These are phyloP conservation scores for Trichophyton rubrum DNA, from an alignment of 2,329 filamentous ascomycete genomes.

Conservation along the genomic window DNA sequence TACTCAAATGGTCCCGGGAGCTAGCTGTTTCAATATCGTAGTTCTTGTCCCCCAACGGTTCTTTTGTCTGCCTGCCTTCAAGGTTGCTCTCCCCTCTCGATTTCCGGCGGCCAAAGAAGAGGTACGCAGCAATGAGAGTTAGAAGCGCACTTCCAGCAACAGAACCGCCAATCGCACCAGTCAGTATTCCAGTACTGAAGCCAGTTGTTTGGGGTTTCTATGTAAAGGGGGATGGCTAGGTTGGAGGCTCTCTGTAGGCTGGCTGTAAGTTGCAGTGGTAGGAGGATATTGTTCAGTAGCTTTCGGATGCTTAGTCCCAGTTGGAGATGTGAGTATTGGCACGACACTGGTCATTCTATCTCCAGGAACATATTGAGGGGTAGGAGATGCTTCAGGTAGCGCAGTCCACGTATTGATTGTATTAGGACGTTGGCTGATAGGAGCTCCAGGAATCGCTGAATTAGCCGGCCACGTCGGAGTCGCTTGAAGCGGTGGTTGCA, in stretches of 20 bases:
- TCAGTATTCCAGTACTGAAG: conserved; percentile 10
- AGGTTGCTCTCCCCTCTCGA: background rate
- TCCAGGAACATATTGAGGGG: too few species aligned
- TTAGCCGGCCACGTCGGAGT: background rate
- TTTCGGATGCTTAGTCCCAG: background rate
- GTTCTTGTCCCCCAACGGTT: background rate
- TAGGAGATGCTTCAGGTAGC: too few species aligned
- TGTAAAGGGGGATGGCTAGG: conserved; percentile 2
- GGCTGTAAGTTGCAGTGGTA: background rate
- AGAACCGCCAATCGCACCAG: conserved; percentile 19
- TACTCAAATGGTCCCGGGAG: background rate
- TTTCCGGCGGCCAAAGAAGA: conserved; percentile 13
- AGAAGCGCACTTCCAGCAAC: conserved; percentile 15
- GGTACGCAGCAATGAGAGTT: conserved; percentile 13
- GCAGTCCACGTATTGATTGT: too few species aligned
- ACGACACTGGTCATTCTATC: background rate
- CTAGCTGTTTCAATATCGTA: background rate
- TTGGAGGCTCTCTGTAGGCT: background rate
- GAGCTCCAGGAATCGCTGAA: background rate
- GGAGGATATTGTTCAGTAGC: background rate
- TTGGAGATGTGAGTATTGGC: background rate
- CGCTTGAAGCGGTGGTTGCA: background rate
- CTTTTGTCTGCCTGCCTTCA: background rate
- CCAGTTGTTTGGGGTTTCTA: background rate
- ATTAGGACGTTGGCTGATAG: too few species aligned